Evolutionary conservation across 768 basidiomycete species (phyloP).

Genomic region (Lactarius sp.): DNA sequence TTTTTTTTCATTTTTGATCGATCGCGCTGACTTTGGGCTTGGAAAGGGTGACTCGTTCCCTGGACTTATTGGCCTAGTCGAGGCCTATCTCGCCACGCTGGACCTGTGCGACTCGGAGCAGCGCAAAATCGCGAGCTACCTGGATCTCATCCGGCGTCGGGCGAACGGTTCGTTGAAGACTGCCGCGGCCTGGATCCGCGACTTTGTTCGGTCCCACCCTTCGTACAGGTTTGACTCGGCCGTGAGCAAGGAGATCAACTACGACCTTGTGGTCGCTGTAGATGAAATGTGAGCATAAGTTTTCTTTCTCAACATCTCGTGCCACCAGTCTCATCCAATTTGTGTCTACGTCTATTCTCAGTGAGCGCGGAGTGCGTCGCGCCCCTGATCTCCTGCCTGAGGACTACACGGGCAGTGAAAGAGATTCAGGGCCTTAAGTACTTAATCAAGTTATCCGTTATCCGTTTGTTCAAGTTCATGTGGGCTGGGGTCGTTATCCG

Average conservation of each 20-base stretch:
- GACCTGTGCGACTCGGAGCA: slow-evolving; percentile 63
- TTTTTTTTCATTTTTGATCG: too few relatives aligned
- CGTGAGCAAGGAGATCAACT: slow-evolving; percentile 87
- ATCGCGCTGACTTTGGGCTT: neutral
- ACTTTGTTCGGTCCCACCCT: slow-evolving; percentile 87
- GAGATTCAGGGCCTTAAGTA: neutral
- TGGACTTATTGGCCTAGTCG: slow-evolving; percentile 75
- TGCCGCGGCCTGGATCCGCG: slow-evolving; percentile 88
- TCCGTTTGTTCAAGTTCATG: neutral
- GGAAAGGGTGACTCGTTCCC: slow-evolving; percentile 60
- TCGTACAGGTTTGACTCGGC: slow-evolving; percentile 92
- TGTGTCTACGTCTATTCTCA: neutral
- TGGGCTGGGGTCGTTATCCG: too few relatives aligned
- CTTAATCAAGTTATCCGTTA: neutral
- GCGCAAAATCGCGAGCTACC: slow-evolving; percentile 64
- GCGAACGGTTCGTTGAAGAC: slow-evolving; percentile 81
- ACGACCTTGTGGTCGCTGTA: slow-evolving; percentile 83
- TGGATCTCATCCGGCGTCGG: slow-evolving; percentile 71
- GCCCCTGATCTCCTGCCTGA: slow-evolving; percentile 28
- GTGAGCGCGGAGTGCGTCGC: slow-evolving; percentile 28
- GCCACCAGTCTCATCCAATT: neutral
- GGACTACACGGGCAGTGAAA: slow-evolving; percentile 22
- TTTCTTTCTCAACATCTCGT: neutral
- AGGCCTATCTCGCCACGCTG: slow-evolving; percentile 80
- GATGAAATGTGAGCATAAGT: slow-evolving; percentile 80